Conservation (phyloP, 768 basidiomycete species). For the Termitomyces sp. region DNA sequence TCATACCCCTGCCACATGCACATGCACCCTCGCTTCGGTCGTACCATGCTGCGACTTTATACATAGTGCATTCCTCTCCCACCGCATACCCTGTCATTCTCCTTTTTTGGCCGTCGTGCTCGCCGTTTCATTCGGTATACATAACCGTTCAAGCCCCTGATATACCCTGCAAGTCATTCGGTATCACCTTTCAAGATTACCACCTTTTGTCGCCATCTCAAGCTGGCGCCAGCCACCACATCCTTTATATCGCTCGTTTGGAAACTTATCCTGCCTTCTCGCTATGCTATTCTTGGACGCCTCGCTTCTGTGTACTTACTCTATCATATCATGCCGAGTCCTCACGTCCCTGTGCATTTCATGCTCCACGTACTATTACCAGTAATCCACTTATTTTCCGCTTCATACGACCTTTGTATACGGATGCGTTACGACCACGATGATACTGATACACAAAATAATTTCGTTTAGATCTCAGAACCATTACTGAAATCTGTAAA, state of each 20-base stretch:
- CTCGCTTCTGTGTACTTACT: slow-evolving; percentile 7
- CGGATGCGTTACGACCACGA: slow-evolving; percentile 18
- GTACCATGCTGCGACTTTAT: slow-evolving; percentile 2
- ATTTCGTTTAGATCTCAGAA: slow-evolving; percentile 14
- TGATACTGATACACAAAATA: slow-evolving; percentile 17
- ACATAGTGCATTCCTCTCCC: slow-evolving; percentile 1
- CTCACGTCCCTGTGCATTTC: slow-evolving; percentile 8
- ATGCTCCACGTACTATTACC: slow-evolving; percentile 13
- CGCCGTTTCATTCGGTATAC: slow-evolving; percentile 22
- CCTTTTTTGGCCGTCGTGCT: slow-evolving; percentile 18
- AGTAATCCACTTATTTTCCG: slow-evolving; percentile 9
- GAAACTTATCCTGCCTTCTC: slow-evolving; percentile 8
- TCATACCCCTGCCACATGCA: slow-evolving; percentile 13
- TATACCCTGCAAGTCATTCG: slow-evolving; percentile 29
- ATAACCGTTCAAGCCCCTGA: slow-evolving; percentile 19
- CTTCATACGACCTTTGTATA: slow-evolving; percentile 16
- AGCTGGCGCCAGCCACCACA: neutral
- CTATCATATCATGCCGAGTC: slow-evolving; percentile 7
- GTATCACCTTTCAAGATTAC: slow-evolving; percentile 18
- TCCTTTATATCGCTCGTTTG: slow-evolving; percentile 6
- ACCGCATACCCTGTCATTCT: slow-evolving; percentile 8
- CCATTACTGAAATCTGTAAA: neutral
- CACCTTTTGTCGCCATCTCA: neutral
- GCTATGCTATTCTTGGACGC: slow-evolving; percentile 11
- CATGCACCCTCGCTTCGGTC: slow-evolving; percentile 5